Percentiles rank a stretch among this genome's conserved stretches.
These are phyloP conservation scores for Scleromitrula shiraiana DNA, from an alignment of 2,329 filamentous ascomycete genomes.

Conservation along the genomic window DNA sequence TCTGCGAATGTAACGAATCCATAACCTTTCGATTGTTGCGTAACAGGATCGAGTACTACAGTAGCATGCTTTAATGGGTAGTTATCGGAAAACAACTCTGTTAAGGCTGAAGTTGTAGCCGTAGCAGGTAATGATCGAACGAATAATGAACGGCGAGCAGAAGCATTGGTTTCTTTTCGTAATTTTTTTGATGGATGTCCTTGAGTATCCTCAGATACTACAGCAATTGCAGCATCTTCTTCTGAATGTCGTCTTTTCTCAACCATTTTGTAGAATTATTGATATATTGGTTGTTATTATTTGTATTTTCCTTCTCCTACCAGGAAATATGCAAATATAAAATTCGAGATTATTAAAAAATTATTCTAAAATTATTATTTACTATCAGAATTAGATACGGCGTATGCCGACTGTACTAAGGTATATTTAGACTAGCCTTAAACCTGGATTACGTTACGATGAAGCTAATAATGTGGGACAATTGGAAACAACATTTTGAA, in stretches of 20 bases:
- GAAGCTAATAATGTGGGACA: background rate
- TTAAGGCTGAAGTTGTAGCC: constrained; percentile 73
- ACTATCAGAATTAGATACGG: background rate
- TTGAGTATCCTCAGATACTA: constrained; percentile 13
- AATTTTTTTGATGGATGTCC: constrained; percentile 44
- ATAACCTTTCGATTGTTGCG: constrained; percentile 83
- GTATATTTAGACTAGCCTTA: background rate
- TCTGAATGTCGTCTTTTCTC: constrained; percentile 24
- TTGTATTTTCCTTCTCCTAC: background rate
- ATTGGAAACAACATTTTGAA: too few species aligned
- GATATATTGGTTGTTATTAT: background rate
- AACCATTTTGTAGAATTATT: constrained; percentile 13
- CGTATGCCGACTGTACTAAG: background rate
- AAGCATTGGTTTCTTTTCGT: constrained; percentile 45
- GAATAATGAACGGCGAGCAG: constrained; percentile 64
- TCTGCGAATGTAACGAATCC: constrained; percentile 97
- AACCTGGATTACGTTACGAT: background rate
- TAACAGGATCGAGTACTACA: constrained; percentile 79
- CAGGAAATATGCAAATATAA: background rate
- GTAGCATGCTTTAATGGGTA: constrained; percentile 94
- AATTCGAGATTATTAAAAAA: constrained; percentile 3
- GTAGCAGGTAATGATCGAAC: constrained; percentile 75
- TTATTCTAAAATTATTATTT: constrained; percentile 8
- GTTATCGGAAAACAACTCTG: constrained; percentile 85
- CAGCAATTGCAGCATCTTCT: constrained; percentile 14